Evolutionary conservation across 176 grass and related monocot genomes (phyloP).

Genomic region (Oryza longistaminata): DNA sequence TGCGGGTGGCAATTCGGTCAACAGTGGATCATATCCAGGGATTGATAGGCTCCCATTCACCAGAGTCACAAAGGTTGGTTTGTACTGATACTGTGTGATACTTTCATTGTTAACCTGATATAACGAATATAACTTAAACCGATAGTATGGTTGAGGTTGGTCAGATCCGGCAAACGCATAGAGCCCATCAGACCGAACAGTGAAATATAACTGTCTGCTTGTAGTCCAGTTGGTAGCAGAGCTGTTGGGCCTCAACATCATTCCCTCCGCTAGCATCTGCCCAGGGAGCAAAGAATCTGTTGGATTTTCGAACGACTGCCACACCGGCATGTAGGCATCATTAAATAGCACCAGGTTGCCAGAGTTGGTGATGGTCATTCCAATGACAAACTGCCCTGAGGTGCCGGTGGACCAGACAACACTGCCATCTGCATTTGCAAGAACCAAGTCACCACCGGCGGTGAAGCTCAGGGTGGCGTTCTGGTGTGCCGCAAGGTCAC

Average conservation of each 20-base stretch:
- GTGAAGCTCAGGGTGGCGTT: constrained; percentile 12
- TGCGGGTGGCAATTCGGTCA: neutral
- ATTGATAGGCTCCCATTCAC: constrained; percentile 23
- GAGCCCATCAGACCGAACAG: constrained; percentile 31
- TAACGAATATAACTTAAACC: no score
- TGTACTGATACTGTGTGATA: no score
- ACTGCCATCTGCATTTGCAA: constrained; percentile 18
- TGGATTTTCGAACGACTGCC: constrained; percentile 56
- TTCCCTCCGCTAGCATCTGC: constrained; percentile 23
- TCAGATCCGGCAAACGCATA: constrained; percentile 25
- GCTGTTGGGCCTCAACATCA: constrained; percentile 24
- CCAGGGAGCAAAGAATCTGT: constrained; percentile 34
- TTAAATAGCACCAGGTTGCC: constrained; percentile 53
- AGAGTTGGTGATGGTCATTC: constrained; percentile 30
- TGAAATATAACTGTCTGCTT: neutral
- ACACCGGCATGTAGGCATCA: constrained; percentile 13
- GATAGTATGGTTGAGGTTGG: neutral
- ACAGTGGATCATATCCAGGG: neutral
- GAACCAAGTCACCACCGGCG: neutral
- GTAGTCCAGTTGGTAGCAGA: neutral
- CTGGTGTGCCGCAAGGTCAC: no score
- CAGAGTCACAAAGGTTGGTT: no score
- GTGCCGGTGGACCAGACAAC: constrained; percentile 40
- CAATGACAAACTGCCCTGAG: neutral
- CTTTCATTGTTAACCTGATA: no score